These are phyloP conservation scores for Pyrenula massariospora DNA, from an alignment of 495 filamentous ascomycete species.

Conservation along the genomic window DNA sequence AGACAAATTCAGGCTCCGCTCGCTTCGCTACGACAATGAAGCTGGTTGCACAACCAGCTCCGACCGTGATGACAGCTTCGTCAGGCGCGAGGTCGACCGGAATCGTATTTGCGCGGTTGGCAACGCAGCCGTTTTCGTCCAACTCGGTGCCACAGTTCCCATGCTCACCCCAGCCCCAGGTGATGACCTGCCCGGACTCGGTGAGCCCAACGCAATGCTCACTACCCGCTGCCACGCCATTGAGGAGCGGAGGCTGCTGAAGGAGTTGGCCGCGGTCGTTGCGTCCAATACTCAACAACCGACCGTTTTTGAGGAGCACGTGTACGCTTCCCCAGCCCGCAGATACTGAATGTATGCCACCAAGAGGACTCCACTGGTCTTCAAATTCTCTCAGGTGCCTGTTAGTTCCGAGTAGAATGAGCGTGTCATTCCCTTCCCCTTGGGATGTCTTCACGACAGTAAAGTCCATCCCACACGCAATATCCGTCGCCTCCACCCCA, in stretches of 20 bases:
- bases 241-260: slow-evolving; percentile 41
- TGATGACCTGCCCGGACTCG: slow-evolving; percentile 44
- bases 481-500: slow-evolving; percentile 39
- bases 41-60: slow-evolving; percentile 70
- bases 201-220: slow-evolving; percentile 71
- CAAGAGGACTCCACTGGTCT: slow-evolving; percentile 44
- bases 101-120: background rate
- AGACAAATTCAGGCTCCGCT: background rate
- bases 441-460: slow-evolving; percentile 53
- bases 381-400: slow-evolving; percentile 31
- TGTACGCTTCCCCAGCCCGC: slow-evolving; percentile 79
- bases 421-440: slow-evolving; percentile 26
- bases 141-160: slow-evolving; percentile 76
- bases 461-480: slow-evolving; percentile 72
- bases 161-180: slow-evolving; percentile 96
- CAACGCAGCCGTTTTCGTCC: slow-evolving; percentile 26
- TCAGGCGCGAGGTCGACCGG: background rate
- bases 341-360: slow-evolving; percentile 29
- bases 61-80: background rate
- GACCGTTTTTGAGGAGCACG: slow-evolving; percentile 45
- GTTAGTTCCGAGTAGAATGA: slow-evolving; percentile 49
- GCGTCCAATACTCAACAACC: slow-evolving; percentile 57
- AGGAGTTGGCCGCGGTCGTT: slow-evolving; percentile 74
- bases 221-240: slow-evolving; percentile 64
- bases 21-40: background rate